Base-by-base conservation (phyloP, 2,329 filamentous ascomycete species). In the Nothophaeocryptopus gaeumannii region DNA sequence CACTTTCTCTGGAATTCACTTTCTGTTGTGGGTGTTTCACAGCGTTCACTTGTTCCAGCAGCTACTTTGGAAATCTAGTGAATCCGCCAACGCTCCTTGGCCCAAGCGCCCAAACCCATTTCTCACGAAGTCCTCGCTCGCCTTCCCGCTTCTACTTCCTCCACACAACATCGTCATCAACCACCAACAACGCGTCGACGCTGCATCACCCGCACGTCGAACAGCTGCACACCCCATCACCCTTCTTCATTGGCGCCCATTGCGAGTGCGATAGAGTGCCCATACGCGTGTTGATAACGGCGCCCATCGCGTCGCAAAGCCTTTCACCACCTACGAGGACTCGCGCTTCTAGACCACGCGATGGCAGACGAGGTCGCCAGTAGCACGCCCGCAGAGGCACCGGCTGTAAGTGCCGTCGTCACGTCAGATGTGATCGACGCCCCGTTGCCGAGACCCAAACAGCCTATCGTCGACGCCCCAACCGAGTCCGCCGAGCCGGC, bases 341-440 rank as follows among this genome's bases (percentile, higher is more conserved):
- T 47, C 46, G 36, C 51, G 45, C 46, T 52, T 50, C 45, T 41
- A 47, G 45, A 51, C 38, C 51, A 13, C 50, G 51, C 49, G 39
- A 68, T 68, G 66, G 59, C 63, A 39, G 66, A 68, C 39, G 64
- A 63, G 51, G 48, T 56, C 32, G 49, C 54, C 39, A 55, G 56
- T 50, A 55, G 55, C 39, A 58, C 55, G 37, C 53, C 63, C 36
- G 60, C 58, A 14, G 63, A 64, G 35, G 59, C 58, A 55, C 57
- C 53, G 55, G 53, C 58, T 20, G 63, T 65, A 56, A 62, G 60
- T 62, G 38, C 20, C 11, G 34, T 12, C 32, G 39, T 43, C 32
- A 16, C 45, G 16, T 47, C 51, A 51, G 20, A 33, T 53, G 40
- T 35, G 46, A 40, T 44, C 43, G 51, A 41, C 47, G 33, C 40